A percentile compares a stretch with the other conserved stretches of the same genome.
These are phyloP conservation scores for Tuber calosporum DNA, from an alignment of 495 filamentous ascomycete species.

Conservation along the genomic window DNA sequence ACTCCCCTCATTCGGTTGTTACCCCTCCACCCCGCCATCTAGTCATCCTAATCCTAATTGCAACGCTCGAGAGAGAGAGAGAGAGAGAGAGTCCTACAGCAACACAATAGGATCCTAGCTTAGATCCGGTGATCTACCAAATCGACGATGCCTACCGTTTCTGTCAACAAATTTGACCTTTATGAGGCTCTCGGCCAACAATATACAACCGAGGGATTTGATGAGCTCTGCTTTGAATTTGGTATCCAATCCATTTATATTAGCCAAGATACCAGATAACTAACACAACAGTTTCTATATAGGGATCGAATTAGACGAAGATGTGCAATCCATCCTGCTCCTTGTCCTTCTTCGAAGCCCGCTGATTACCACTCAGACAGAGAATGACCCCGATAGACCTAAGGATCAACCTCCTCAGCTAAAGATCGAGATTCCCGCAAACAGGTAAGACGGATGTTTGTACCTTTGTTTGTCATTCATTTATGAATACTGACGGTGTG, in stretches of 20 bases:
- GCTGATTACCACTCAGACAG: slow-evolving; percentile 28
- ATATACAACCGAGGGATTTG: slow-evolving; percentile 91
- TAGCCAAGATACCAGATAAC: slow-evolving; percentile 15
- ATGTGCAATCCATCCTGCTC: slow-evolving; percentile 48
- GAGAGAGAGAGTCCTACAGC: too few species aligned
- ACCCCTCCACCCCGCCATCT: slow-evolving; percentile 38
- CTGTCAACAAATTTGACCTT: slow-evolving; percentile 88
- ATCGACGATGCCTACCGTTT: slow-evolving; percentile 75
- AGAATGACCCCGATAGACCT: slow-evolving; percentile 35
- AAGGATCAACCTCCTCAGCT: slow-evolving; percentile 81
- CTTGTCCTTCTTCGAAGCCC: background rate
- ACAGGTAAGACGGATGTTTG: slow-evolving; percentile 51
- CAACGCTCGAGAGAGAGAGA: background rate
- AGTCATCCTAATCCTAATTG: slow-evolving; percentile 15
- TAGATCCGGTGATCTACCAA: background rate
- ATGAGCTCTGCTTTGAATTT: slow-evolving; percentile 97
- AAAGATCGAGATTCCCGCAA: slow-evolving; percentile 98
- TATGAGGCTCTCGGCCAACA: slow-evolving; percentile 85
- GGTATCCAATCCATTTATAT: slow-evolving; percentile 49
- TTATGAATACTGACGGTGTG: background rate
- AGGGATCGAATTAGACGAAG: slow-evolving; percentile 94
- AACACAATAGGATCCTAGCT: background rate
- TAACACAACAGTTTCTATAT: slow-evolving; percentile 19
- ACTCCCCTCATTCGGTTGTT: slow-evolving; percentile 7
- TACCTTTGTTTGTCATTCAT: background rate